Conservation (phyloP, 1,284 basidiomycete genomes). For the Kalmanozyma brasiliensis region DNA sequence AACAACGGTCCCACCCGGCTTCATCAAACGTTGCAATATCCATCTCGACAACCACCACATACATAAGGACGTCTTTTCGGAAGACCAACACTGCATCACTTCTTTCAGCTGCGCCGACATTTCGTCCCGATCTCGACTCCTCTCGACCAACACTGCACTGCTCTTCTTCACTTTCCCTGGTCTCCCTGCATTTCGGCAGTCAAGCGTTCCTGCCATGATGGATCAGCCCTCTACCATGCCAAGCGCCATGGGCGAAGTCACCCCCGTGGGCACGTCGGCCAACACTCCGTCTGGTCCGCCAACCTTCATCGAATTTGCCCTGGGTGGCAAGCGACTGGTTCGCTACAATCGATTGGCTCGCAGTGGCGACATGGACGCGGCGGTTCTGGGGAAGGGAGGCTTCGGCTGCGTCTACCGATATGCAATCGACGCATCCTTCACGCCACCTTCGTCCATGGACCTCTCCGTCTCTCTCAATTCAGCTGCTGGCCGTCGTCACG, state of each 20-base stretch:
- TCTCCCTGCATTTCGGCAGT: too few species aligned
- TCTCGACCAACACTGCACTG: too few species aligned
- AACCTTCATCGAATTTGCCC: conserved; percentile 21
- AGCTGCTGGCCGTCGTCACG: conserved; percentile 11
- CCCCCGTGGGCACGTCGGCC: conserved; percentile 7
- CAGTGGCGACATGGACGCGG: conserved; percentile 29
- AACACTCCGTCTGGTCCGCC: conserved; percentile 26
- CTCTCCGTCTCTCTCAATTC: conserved; percentile 17
- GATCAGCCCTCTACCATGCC: conserved; percentile 2
- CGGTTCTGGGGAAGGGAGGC: conserved; percentile 44
- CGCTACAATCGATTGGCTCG: conserved; percentile 42
- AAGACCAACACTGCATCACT: not conserved
- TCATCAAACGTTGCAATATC: conserved; percentile 4
- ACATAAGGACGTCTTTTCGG: too few species aligned
- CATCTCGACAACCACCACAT: not conserved
- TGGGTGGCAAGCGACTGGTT: conserved; percentile 23
- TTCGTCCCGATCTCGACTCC: not conserved
- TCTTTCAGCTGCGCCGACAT: not conserved
- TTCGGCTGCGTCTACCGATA: conserved; percentile 54
- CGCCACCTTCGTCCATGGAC: conserved; percentile 40
- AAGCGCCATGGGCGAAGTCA: conserved; percentile 4
- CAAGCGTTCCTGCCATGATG: too few species aligned
- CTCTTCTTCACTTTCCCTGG: too few species aligned
- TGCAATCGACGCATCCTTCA: conserved; percentile 47
- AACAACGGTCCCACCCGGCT: not conserved